These are phyloP conservation scores for Ustilago sp. DNA, from an alignment of 1,284 basidiomycete genomes.

Conservation along the genomic window DNA sequence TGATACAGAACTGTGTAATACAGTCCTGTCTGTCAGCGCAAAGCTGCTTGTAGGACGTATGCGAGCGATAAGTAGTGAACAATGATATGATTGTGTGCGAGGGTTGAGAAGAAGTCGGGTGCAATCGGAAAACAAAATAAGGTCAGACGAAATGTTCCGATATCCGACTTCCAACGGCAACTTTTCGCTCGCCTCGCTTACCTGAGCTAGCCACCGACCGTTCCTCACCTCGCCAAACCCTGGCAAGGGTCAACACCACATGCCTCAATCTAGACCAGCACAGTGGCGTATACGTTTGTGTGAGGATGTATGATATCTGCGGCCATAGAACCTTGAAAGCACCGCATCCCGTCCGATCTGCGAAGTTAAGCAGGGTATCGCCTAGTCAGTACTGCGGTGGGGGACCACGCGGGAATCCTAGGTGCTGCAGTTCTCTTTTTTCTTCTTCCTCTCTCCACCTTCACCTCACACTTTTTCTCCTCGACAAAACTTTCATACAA, in stretches of 20 bases:
- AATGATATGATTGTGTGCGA: too few relatives aligned
- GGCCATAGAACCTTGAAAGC: conserved; percentile 83
- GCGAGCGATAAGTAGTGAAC: too few relatives aligned
- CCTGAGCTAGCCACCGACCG: conserved; percentile 1
- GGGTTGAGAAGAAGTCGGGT: conserved; percentile 6
- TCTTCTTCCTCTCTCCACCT: neutral
- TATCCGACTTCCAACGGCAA: conserved; percentile 10
- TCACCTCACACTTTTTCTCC: too few relatives aligned
- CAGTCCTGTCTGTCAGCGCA: too few relatives aligned
- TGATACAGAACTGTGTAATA: too few relatives aligned
- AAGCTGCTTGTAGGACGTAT: too few relatives aligned
- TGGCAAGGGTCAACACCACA: neutral
- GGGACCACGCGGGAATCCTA: conserved; percentile 85
- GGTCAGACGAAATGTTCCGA: conserved; percentile 10
- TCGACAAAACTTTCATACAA: neutral
- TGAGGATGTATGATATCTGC: conserved; percentile 72
- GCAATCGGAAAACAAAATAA: conserved; percentile 18
- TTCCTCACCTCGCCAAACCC: neutral
- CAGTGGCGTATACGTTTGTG: neutral
- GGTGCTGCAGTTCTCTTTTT: conserved; percentile 77
- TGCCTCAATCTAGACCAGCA: neutral
- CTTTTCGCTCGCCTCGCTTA: conserved; percentile 11
- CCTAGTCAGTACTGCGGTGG: conserved; percentile 85
- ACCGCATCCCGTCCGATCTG: conserved; percentile 85
- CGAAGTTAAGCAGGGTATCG: conserved; percentile 82